Evolutionary conservation across 208 protist genomes (phyloP), one percentile per base, ranked within the genome.

Genomic region (Vickermania ingenoplastis): DNA sequence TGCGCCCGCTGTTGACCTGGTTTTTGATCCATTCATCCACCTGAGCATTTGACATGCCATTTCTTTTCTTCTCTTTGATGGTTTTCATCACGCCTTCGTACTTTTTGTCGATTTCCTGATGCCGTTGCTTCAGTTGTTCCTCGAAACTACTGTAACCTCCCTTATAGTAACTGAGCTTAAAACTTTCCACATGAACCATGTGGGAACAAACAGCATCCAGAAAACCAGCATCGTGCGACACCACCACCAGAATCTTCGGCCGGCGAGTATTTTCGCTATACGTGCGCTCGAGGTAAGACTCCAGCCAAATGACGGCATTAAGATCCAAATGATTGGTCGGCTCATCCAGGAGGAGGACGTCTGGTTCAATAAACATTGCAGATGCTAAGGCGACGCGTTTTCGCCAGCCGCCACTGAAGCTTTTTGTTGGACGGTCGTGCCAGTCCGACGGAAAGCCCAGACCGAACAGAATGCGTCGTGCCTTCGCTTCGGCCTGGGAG

Each of bases 301-400:
- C 91, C 0, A 98, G 85, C 95, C 95, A 98, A 51, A 98, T 80
- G 2, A 97, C 82, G 24, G 92, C 90, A 58, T 92, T 90, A n/a
- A 98, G 68, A 62, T 99, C 96, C 21, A 99, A 75, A 71, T 99
- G 95, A 74, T 98, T 98, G 23, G 95, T 98, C 17, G 97, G 97
- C 79, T 99, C 97, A 71, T 99, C 97, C 3, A 99, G 83, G 67
- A 99, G 75, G 11, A 99, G 78, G 30, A 99, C 76, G 65, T 98
- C 87, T 0, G 96, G 96, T 63, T 97, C 82, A 41, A 89, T 90
- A 63, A 97, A 98, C 45, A 98, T 81, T 0, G 97, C 96, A 1
- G 76, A 81, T 11, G 97, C 96, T 28, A 99, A 85, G 3, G 94
- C 84, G 25, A 98, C 89, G 66, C 96, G 89, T 89, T 97, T 97